Percentiles rank a stretch among this genome's conserved stretches.
These are phyloP conservation scores for Moesziomyces antarcticus DNA, from an alignment of 1,284 basidiomycete species.

Conservation along the genomic window DNA sequence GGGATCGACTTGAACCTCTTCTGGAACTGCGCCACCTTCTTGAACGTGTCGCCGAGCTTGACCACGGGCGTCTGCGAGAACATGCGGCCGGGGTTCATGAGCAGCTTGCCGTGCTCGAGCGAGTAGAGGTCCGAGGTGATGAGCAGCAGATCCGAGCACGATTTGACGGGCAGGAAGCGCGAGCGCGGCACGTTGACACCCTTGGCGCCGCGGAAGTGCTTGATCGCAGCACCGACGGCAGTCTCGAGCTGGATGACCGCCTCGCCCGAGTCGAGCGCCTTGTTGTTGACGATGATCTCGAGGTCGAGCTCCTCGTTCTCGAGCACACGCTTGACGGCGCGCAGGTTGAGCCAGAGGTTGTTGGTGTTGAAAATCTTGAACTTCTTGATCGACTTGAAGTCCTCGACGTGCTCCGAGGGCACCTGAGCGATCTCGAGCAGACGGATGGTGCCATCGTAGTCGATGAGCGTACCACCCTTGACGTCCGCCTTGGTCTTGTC, in stretches of 20 bases:
- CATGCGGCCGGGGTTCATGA: slow-evolving; percentile 73
- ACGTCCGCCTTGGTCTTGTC: slow-evolving; percentile 99
- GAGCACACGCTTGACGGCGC: slow-evolving; percentile 92
- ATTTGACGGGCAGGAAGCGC: slow-evolving; percentile 95
- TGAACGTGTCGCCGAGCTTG: slow-evolving; percentile 85
- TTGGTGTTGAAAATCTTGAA: slow-evolving; percentile 76
- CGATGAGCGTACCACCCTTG: slow-evolving; percentile 96
- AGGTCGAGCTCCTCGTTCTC: slow-evolving; percentile 83
- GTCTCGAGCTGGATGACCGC: slow-evolving; percentile 93
- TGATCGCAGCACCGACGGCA: slow-evolving; percentile 96
- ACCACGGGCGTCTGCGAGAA: slow-evolving; percentile 93
- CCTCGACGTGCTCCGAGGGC: slow-evolving; percentile 95
- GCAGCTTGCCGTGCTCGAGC: slow-evolving; percentile 90
- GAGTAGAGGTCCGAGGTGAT: slow-evolving; percentile 98
- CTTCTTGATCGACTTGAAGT: slow-evolving; percentile 87
- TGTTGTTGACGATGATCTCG: slow-evolving; percentile 94
- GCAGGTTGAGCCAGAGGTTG: slow-evolving; percentile 95
- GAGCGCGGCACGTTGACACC: slow-evolving; percentile 97
- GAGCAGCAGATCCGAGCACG: slow-evolving; percentile 75
- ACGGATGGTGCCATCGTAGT: slow-evolving; percentile 93
- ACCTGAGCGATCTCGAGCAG: slow-evolving; percentile 99
- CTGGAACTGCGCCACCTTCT: slow-evolving; percentile 94
- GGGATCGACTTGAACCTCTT: slow-evolving; percentile 98
- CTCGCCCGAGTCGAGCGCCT: slow-evolving; percentile 74
- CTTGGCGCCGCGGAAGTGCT: slow-evolving; percentile 89